Base-by-base conservation (phyloP, 2,329 filamentous ascomycete species). In the Ciborinia camelliae region DNA sequence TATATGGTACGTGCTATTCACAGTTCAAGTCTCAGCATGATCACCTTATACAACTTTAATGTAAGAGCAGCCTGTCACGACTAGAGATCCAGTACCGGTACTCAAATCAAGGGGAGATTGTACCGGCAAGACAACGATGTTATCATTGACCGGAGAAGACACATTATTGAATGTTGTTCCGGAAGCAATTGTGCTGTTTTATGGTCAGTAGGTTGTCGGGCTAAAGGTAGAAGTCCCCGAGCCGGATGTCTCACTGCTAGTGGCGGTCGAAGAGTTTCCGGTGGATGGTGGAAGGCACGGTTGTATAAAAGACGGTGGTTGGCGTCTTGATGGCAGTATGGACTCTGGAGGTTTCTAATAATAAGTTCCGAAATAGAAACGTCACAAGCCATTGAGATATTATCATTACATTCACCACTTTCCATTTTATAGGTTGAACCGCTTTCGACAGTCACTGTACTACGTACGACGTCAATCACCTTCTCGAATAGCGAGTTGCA, bases 391-490 rank as follows among this genome's bases (percentile, higher is more conserved):
- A n/a, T 37, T 8, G n/a, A 47, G 30, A 50, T 23, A 28, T 37
- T 14, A 51, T 23, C 6, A 12, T 26, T 12, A 35, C 10, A 9
- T 48, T 20, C 7, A 43, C 28, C 81, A 3, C 84, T 84, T 77
- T 87, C 87, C 70, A 87, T 78, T 8, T 76, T 76, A 72, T 86
- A 86, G 84, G 82, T 4, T 75, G 73, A 64, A 87, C 79, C 1
- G 81, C 78, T 39, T 81, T 80, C 0, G 81, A 87, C 78, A 0
- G 75, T 75, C 8, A 85, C 81, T 2, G 76, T 76, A 3, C 73
- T 71, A 2, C 84, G 84, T 0, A 87, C 84, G 2, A 81, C 79
- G 14, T 87, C 82, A 64, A 86, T 82, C 84, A 87, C 82, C 70
- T 82, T 82, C 71, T 84, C 81, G 43, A 87, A 75, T 5, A 87